These are phyloP conservation scores for Dianthus caryophyllus DNA, from an alignment of 148 eudicot species.

Conservation along the genomic window DNA sequence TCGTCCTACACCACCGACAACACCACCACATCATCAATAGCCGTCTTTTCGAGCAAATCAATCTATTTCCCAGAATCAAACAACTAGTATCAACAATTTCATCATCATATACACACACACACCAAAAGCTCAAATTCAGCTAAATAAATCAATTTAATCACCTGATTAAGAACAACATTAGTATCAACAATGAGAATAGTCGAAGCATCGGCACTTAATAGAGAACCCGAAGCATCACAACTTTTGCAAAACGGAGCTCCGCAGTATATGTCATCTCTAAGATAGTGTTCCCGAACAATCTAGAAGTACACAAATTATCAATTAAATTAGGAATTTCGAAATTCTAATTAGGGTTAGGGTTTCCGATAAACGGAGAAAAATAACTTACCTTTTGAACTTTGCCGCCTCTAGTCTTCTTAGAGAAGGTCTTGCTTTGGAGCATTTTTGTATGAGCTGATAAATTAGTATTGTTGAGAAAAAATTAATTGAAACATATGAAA, in stretches of 20 bases:
- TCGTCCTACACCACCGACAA: slow-evolving; percentile 82
- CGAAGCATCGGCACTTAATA: slow-evolving; percentile 49
- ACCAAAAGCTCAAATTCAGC: neutral
- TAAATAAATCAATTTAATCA: slow-evolving; percentile 5
- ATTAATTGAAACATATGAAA: too few relatives aligned
- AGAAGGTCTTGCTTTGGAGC: slow-evolving; percentile 77
- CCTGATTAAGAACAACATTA: slow-evolving; percentile 95
- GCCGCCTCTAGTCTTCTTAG: slow-evolving; percentile 69
- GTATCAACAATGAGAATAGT: slow-evolving; percentile 66
- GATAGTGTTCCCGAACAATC: slow-evolving; percentile 91
- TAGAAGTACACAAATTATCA: slow-evolving; percentile 19
- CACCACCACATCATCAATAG: slow-evolving; percentile 79
- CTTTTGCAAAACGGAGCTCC: slow-evolving; percentile 64
- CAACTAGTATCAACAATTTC: slow-evolving; percentile 8
- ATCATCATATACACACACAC: neutral
- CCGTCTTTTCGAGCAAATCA: slow-evolving; percentile 87
- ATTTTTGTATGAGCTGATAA: too few relatives aligned
- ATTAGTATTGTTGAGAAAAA: too few relatives aligned
- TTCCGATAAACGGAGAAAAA: too few relatives aligned
- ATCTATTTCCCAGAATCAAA: slow-evolving; percentile 40
- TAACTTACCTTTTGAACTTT: slow-evolving; percentile 78
- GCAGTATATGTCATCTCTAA: slow-evolving; percentile 89
- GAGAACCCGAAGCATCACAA: slow-evolving; percentile 58
- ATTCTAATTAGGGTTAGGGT: too few relatives aligned
- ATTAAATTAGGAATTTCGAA: too few relatives aligned